phyloP scores from a whole-genome alignment of 75 land plant species.

The Pseudotsuga menziesii region DNA sequence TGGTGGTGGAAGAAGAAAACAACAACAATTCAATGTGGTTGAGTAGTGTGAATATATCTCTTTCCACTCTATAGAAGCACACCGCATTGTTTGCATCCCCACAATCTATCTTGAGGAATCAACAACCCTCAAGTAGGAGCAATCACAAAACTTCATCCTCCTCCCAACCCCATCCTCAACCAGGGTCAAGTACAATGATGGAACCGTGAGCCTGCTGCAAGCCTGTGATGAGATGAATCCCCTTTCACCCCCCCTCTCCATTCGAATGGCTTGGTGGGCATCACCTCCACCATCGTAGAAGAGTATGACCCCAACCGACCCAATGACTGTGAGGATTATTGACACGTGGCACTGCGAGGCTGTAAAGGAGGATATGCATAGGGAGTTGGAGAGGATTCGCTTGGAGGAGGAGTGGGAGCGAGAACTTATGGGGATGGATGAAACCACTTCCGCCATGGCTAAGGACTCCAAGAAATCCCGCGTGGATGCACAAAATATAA shows the following conservation, averaged over 20 bases:
- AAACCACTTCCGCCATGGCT: slow-evolving; percentile 8
- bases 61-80: slow-evolving; percentile 79
- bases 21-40: slow-evolving; percentile 59
- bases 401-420: slow-evolving; percentile 67
- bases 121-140: slow-evolving; percentile 14
- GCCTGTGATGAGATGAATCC: background rate
- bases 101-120: slow-evolving; percentile 36
- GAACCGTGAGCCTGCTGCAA: background rate
- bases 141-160: slow-evolving; percentile 4
- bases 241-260: slow-evolving; percentile 27
- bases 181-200: background rate
- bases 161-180: background rate
- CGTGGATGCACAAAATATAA: slow-evolving; percentile 45
- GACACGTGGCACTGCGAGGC: slow-evolving; percentile 56
- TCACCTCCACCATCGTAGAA: slow-evolving; percentile 54
- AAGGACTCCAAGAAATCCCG: slow-evolving; percentile 37
- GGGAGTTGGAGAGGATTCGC: slow-evolving; percentile 69
- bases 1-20: slow-evolving; percentile 5
- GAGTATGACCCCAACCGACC: slow-evolving; percentile 97
- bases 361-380: slow-evolving; percentile 74
- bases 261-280: slow-evolving; percentile 53
- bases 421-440: slow-evolving; percentile 34
- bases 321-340: slow-evolving; percentile 90
- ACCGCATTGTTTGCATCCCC: slow-evolving; percentile 51
- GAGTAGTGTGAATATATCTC: slow-evolving; percentile 82